Conservation (phyloP, 2,329 filamentous ascomycete genomes). For the Ascochyta clinopodiicola region DNA sequence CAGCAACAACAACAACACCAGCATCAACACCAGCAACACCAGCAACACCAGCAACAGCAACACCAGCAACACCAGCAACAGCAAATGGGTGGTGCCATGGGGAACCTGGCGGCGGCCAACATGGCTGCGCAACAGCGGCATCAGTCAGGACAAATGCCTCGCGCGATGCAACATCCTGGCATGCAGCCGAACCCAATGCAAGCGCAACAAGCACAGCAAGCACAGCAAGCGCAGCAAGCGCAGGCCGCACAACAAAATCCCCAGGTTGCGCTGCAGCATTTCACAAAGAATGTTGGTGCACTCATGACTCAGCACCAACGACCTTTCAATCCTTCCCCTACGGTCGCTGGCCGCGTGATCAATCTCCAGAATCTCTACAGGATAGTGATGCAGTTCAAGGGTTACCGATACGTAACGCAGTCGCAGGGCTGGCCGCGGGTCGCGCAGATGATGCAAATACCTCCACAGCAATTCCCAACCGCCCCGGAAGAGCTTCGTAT, state of each 20-base stretch:
- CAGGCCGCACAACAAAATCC: slow-evolving; percentile 27
- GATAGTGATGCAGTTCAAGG: slow-evolving; percentile 76
- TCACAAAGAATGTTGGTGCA: slow-evolving; percentile 74
- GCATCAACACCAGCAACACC: too few species aligned
- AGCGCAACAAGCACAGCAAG: slow-evolving; percentile 27
- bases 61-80: slow-evolving; percentile 69
- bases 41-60: slow-evolving; percentile 59
- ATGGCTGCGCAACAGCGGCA: slow-evolving; percentile 49
- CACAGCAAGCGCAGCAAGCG: slow-evolving; percentile 11
- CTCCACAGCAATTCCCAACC: slow-evolving; percentile 58
- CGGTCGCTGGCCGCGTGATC: slow-evolving; percentile 75
- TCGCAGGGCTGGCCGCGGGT: slow-evolving; percentile 77
- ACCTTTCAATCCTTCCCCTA: slow-evolving; percentile 76
- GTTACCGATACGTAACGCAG: slow-evolving; percentile 75
- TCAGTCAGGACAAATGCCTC: slow-evolving; percentile 49
- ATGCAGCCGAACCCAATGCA: slow-evolving; percentile 45
- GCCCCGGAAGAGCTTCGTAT: slow-evolving; percentile 73
- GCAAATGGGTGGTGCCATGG: slow-evolving; percentile 41
- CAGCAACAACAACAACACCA: slow-evolving; percentile 39
- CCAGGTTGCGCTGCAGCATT: slow-evolving; percentile 38
- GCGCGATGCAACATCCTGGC: slow-evolving; percentile 40
- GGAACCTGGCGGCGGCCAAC: slow-evolving; percentile 48
- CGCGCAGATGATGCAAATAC: slow-evolving; percentile 59
- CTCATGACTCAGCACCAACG: slow-evolving; percentile 79
- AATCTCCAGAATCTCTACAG: slow-evolving; percentile 80